Percentiles rank a stretch among this genome's conserved stretches.
Evolutionary conservation across 345 rosid genomes (phyloP).

Genomic region (Brassica carinata): DNA sequence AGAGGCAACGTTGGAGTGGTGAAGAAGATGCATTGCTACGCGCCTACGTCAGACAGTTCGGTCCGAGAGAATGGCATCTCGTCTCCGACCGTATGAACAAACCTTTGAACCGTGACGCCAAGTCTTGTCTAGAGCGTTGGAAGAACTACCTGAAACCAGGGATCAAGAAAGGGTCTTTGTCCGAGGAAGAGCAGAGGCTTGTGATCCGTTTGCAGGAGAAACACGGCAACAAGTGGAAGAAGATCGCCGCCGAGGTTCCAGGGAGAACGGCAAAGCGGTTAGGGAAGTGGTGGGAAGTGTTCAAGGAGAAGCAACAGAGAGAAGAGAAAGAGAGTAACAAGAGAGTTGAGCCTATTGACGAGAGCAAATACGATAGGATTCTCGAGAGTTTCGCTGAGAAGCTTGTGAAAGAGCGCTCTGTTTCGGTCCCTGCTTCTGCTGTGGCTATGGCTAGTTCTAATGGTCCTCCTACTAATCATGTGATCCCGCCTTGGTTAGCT

Average conservation of each 20-base stretch:
- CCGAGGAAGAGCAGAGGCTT: slow-evolving; percentile 89
- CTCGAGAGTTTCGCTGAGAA: slow-evolving; percentile 95
- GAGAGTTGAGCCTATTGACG: slow-evolving; percentile 72
- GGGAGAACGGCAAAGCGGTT: slow-evolving; percentile 93
- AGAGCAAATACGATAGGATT: slow-evolving; percentile 86
- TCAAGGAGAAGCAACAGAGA: slow-evolving; percentile 91
- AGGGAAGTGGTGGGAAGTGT: slow-evolving; percentile 99
- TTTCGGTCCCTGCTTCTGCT: slow-evolving; percentile 29
- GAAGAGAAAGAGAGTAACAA: slow-evolving; percentile 73
- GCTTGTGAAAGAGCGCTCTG: slow-evolving; percentile 67
- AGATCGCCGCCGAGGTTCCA: slow-evolving; percentile 96
- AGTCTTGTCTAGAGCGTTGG: slow-evolving; percentile 97
- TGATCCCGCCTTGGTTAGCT: slow-evolving; percentile 87
- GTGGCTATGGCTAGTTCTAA: slow-evolving; percentile 69
- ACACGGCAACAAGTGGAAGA: slow-evolving; percentile 99
- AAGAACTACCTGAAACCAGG: slow-evolving; percentile 98
- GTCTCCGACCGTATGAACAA: slow-evolving; percentile 92
- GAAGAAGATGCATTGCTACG: slow-evolving; percentile 48
- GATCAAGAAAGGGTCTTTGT: slow-evolving; percentile 92
- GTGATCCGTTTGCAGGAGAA: slow-evolving; percentile 88
- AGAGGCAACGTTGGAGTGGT: slow-evolving; percentile 69
- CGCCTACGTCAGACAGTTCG: slow-evolving; percentile 82
- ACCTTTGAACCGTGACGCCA: slow-evolving; percentile 82
- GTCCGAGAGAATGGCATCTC: slow-evolving; percentile 95
- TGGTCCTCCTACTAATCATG: slow-evolving; percentile 48